Percentiles rank a stretch among this genome's conserved stretches.
These are phyloP conservation scores for Russula sp. DNA, from an alignment of 768 basidiomycete genomes.

Conservation along the genomic window DNA sequence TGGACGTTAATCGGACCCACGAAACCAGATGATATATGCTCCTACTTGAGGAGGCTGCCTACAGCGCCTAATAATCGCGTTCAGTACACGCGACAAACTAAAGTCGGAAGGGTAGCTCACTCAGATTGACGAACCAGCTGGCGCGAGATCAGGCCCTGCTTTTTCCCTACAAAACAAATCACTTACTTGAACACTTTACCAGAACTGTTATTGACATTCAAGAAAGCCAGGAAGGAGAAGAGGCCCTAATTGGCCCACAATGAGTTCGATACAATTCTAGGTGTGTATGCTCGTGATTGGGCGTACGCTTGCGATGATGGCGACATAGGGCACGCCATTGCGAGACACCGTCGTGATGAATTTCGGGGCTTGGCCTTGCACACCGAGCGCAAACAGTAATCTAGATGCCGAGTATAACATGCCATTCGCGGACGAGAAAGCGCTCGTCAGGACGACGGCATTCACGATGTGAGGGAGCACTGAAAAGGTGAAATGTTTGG, in stretches of 20 bases:
- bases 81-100: background rate
- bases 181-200: conserved; percentile 22
- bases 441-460: conserved; percentile 21
- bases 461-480: conserved; percentile 23
- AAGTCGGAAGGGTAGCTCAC: conserved; percentile 2
- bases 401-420: conserved; percentile 23
- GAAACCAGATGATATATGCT: background rate
- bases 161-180: background rate
- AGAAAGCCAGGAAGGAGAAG: conserved; percentile 21
- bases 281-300: background rate
- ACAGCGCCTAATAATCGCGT: conserved; percentile 14
- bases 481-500: background rate
- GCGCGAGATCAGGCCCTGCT: background rate
- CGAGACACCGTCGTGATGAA: conserved; percentile 13
- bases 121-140: conserved; percentile 22
- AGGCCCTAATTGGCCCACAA: conserved; percentile 5
- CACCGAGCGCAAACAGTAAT: conserved; percentile 19
- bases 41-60: conserved; percentile 23
- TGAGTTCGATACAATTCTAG: background rate
- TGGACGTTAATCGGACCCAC: background rate
- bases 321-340: conserved; percentile 20
- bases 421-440: conserved; percentile 23
- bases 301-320: conserved; percentile 13
- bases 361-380: conserved; percentile 21
- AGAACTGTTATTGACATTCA: conserved; percentile 13